Evolutionary conservation across 805 yeast genomes (phyloP).

Genomic region (Metschnikowia vanudenii): DNA sequence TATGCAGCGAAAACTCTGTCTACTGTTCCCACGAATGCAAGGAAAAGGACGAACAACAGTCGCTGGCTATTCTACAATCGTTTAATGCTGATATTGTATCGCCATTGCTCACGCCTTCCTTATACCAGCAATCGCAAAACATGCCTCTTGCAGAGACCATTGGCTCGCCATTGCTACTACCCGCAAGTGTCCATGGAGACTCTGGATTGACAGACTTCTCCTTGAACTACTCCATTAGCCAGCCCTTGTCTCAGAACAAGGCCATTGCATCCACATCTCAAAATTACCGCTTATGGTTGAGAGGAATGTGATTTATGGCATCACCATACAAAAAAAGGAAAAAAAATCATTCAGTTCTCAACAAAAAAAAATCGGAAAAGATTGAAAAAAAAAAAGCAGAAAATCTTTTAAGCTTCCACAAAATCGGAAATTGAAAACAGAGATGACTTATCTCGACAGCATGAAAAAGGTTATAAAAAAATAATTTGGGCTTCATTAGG

Average conservation of each 20-base stretch:
- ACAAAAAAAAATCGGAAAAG: not conserved
- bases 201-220: conserved; percentile 31
- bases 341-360: not conserved
- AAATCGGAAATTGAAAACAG: not conserved
- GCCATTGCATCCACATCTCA: conserved; percentile 30
- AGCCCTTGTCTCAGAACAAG: conserved; percentile 18
- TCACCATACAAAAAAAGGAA: too few relatives aligned
- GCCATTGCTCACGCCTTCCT: conserved; percentile 39
- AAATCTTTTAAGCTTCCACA: not conserved
- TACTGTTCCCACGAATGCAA: conserved; percentile 35
- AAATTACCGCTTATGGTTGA: conserved; percentile 41
- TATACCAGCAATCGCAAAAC: conserved; percentile 26
- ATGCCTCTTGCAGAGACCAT: conserved; percentile 15
- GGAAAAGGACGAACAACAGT: conserved; percentile 30
- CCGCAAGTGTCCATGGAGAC: conserved; percentile 17
- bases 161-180: conserved; percentile 26
- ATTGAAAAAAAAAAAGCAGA: not conserved
- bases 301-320: conserved; percentile 23
- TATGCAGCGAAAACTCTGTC: conserved; percentile 19
- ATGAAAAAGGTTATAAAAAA: conserved; percentile 3
- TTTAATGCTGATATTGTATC: conserved; percentile 27
- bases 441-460: not conserved
- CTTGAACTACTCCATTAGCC: conserved; percentile 33
- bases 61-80: conserved; percentile 16
- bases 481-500: conserved; percentile 4